Percentiles rank a stretch among this genome's conserved stretches.
phyloP scores from a whole-genome alignment of 805 yeast species.

The Huiozyma sinensis region DNA sequence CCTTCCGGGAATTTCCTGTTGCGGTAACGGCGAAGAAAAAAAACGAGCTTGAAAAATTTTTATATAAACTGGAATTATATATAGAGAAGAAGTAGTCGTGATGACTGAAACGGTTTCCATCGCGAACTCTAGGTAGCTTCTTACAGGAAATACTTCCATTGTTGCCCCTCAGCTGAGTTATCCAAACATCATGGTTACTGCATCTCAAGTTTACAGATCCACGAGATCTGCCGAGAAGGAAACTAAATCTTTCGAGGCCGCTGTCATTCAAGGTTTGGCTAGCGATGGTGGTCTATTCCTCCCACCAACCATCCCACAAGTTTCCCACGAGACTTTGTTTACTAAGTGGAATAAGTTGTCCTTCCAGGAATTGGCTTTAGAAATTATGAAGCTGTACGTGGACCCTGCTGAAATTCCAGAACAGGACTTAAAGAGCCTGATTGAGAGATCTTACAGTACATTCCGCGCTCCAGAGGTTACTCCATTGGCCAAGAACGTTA shows the following conservation, averaged over 20 bases:
- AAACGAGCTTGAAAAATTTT: background rate
- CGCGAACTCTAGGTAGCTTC: too few species aligned
- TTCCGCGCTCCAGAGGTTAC: constrained; percentile 85
- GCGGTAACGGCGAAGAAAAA: too few species aligned
- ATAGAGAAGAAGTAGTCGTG: too few species aligned
- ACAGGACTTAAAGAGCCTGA: constrained; percentile 51
- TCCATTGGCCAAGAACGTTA: constrained; percentile 53
- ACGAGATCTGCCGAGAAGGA: constrained; percentile 53
- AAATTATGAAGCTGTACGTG: constrained; percentile 74
- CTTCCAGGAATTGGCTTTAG: constrained; percentile 80
- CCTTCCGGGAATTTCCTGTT: too few species aligned
- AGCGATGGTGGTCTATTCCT: constrained; percentile 93
- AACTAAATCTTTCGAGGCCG: constrained; percentile 63
- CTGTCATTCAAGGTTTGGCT: constrained; percentile 83
- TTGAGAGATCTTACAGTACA: constrained; percentile 72
- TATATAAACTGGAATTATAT: too few species aligned
- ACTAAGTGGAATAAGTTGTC: constrained; percentile 60
- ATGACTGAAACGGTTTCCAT: too few species aligned
- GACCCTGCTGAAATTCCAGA: constrained; percentile 61
- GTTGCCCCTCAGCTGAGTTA: background rate
- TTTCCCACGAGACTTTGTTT: constrained; percentile 43
- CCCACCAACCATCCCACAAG: constrained; percentile 71
- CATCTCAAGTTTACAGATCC: constrained; percentile 63
- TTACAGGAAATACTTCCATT: too few species aligned
- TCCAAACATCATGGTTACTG: constrained; percentile 11